Evolutionary conservation across 2,329 filamentous ascomycete genomes (phyloP), one percentile per base, ranked within the genome.

Genomic region (Apiospora malaysiana): DNA sequence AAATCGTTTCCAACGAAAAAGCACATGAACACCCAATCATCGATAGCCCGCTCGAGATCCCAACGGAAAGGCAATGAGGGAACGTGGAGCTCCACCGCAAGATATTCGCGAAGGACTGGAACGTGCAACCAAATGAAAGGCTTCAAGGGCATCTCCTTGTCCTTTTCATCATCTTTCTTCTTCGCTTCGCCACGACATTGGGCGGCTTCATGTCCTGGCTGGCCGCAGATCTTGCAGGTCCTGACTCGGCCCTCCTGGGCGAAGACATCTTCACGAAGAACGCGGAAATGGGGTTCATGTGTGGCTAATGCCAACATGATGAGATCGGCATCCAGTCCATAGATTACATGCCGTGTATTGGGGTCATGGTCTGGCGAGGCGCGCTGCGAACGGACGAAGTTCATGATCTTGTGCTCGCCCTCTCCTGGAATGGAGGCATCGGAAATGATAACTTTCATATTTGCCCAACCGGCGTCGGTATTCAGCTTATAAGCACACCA

Each of bases 1-100:
- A 99, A 99, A 85, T 99, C 97, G 82, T 99, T 99, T 75, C 95
- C 95, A 70, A 98, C 95, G 80, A 98, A 98, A 84, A 97, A 98
- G 83, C 95, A 98, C 91, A 98, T 96, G 81, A 98, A 98, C 18
- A 98, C 94, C 96, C 95, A 98, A 80, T 98, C 95, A 81, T 98
- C 96, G 71, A 98, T 89, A 37, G 95, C 95, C 74, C 96, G 91
- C 82, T 99, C 96, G 63, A 99, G 86, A 79, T 99, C 94, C 82
- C 97, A 98, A 70, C 90, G 89, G 82, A 98, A 98, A 1, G 92
- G 91, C 75, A 97, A 89, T 70, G 91, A 89, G 23, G 94, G 92
- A 45, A 98, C 91, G 77, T 93, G 89, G 77, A 99, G 90, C 82
- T 99, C 96, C 68, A 94, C 92, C 71, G 92, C 94, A 70, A 99